Evolutionary conservation across 192 early-diverging fungal species (phyloP).

Genomic region (Coemansia sp.): DNA sequence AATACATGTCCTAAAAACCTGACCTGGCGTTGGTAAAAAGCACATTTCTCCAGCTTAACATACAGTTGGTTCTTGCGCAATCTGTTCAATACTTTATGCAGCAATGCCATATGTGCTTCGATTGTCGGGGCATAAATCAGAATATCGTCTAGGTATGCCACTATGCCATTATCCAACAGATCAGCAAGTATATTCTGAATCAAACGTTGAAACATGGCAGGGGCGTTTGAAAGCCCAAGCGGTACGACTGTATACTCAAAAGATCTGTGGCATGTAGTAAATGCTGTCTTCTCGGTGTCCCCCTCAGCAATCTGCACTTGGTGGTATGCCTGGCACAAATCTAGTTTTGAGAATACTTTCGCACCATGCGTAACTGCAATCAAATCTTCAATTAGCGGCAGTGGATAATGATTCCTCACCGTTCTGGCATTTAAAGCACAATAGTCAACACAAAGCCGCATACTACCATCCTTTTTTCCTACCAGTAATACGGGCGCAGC

Average conservation of each 20-base stretch:
- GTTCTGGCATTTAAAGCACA: too few species aligned
- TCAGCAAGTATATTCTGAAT: constrained; percentile 54
- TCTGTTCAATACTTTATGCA: constrained; percentile 11
- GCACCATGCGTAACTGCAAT: constrained; percentile 32
- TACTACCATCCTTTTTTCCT: too few species aligned
- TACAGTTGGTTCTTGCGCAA: neutral
- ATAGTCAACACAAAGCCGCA: too few species aligned
- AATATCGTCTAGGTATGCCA: constrained; percentile 52
- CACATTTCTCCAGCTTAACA: constrained; percentile 5
- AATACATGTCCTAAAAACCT: constrained; percentile 7
- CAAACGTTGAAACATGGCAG: constrained; percentile 55
- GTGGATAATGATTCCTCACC: too few species aligned
- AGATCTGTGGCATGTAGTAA: constrained; percentile 31
- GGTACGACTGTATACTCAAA: constrained; percentile 62
- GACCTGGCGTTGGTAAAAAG: neutral
- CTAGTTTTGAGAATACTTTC: constrained; percentile 45
- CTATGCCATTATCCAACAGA: constrained; percentile 25
- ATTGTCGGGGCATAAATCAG: constrained; percentile 22
- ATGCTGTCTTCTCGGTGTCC: constrained; percentile 53
- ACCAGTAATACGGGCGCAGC: too few species aligned
- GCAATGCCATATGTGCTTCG: constrained; percentile 3
- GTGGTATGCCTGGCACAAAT: constrained; percentile 48
- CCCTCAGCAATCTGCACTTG: constrained; percentile 38
- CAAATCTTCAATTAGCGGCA: constrained; percentile 54
- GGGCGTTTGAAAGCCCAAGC: constrained; percentile 60